Conservation (phyloP, 2,329 filamentous ascomycete genomes). For the Thelonectria blattea region DNA sequence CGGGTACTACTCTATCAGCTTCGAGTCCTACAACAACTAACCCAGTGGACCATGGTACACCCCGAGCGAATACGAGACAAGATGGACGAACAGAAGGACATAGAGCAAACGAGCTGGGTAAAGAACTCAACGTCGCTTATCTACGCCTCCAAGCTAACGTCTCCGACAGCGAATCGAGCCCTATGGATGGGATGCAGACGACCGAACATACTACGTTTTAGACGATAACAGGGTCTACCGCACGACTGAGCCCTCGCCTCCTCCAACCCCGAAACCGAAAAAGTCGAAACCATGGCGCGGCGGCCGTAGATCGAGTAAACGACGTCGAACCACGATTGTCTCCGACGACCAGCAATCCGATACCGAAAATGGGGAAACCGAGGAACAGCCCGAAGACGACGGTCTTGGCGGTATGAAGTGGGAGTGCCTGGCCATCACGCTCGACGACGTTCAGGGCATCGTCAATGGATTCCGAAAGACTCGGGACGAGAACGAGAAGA, state of each 20-base stretch:
- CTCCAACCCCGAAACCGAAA: constrained; percentile 69
- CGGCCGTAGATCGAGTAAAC: constrained; percentile 72
- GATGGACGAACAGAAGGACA: constrained; percentile 82
- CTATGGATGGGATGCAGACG: constrained; percentile 86
- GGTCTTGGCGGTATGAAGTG: constrained; percentile 80
- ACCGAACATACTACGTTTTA: constrained; percentile 86
- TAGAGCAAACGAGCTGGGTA: constrained; percentile 85
- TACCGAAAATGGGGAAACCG: constrained; percentile 41
- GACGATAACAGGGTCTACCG: constrained; percentile 95
- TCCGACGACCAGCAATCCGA: constrained; percentile 42
- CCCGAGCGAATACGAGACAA: constrained; percentile 85
- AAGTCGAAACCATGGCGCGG: constrained; percentile 60
- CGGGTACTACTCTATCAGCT: constrained; percentile 53
- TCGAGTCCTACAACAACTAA: constrained; percentile 83
- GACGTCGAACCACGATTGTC: constrained; percentile 62
- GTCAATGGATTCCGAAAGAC: constrained; percentile 75
- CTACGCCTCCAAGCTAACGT: constrained; percentile 23
- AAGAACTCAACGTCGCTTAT: constrained; percentile 46
- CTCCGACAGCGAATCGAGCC: constrained; percentile 71
- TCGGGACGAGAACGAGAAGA: constrained; percentile 84
- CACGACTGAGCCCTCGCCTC: constrained; percentile 74
- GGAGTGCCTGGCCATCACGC: constrained; percentile 87
- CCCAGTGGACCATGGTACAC: constrained; percentile 86
- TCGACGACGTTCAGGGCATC: constrained; percentile 77
- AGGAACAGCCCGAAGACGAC: constrained; percentile 55